Percentiles rank a stretch among this genome's conserved stretches.
phyloP scores from a whole-genome alignment of 2,329 filamentous ascomycete species.

The Taxawa tesnikishii region DNA sequence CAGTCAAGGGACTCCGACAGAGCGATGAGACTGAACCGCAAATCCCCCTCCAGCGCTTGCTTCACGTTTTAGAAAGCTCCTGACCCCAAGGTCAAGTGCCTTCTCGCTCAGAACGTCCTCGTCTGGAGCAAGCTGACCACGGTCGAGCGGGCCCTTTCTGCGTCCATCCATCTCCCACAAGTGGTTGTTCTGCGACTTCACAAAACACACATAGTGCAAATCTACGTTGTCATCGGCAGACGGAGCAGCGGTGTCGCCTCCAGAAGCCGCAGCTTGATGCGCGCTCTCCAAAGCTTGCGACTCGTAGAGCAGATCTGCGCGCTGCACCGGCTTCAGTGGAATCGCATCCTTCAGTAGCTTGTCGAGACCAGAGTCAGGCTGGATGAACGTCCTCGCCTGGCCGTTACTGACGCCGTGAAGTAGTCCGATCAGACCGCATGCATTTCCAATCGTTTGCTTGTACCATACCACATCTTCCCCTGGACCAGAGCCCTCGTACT shows the following conservation, averaged over 20 bases:
- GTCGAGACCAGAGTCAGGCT: slow-evolving; percentile 44
- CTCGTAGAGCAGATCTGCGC: slow-evolving; percentile 66
- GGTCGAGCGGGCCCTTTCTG: slow-evolving; percentile 59
- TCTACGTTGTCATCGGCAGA: slow-evolving; percentile 72
- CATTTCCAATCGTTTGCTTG: slow-evolving; percentile 86
- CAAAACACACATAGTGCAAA: slow-evolving; percentile 91
- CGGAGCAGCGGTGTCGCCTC: slow-evolving; percentile 70
- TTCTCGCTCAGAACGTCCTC: slow-evolving; percentile 50
- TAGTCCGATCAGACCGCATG: slow-evolving; percentile 81
- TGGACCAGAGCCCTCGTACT: slow-evolving; percentile 57
- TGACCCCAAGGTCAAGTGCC: slow-evolving; percentile 59
- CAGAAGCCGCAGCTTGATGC: slow-evolving; percentile 63
- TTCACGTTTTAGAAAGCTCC: slow-evolving; percentile 47
- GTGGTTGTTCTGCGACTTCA: slow-evolving; percentile 57
- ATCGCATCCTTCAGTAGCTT: slow-evolving; percentile 58
- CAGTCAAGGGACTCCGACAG: slow-evolving; percentile 44
- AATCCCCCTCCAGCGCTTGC: slow-evolving; percentile 40
- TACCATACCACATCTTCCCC: slow-evolving; percentile 81
- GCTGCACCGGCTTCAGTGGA: slow-evolving; percentile 50
- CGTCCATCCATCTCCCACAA: slow-evolving; percentile 74
- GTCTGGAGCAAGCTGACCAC: slow-evolving; percentile 31
- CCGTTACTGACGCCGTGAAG: slow-evolving; percentile 77
- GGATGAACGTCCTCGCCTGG: slow-evolving; percentile 49
- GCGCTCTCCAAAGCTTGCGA: slow-evolving; percentile 64
- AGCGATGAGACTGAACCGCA: slow-evolving; percentile 52